phyloP scores from a whole-genome alignment of 78 protist species.

The Bodo saltans region DNA sequence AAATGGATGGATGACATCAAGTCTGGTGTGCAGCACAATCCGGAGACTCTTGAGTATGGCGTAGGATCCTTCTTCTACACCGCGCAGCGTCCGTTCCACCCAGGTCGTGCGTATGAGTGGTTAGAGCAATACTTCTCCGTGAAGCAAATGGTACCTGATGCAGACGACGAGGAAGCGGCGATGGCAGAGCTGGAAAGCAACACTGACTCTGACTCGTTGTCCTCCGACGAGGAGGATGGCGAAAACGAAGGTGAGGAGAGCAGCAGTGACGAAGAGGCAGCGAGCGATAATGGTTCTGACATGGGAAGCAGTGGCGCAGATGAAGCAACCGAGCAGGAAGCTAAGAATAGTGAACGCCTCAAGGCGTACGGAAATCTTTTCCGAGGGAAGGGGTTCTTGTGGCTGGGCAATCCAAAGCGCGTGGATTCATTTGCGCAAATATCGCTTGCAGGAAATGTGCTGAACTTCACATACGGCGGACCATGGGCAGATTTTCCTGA shows the following conservation, averaged over 20 bases:
- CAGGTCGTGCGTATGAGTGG: constrained; percentile 32
- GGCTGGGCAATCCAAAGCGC: not conserved
- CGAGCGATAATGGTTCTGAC: too few species aligned
- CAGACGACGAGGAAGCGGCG: not conserved
- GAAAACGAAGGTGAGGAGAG: too few species aligned
- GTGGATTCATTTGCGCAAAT: not conserved
- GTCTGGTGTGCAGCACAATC: not conserved
- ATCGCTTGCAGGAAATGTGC: not conserved
- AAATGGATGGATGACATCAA: constrained; percentile 65
- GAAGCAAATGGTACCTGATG: not conserved
- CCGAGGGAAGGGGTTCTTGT: not conserved
- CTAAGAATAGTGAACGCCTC: not conserved
- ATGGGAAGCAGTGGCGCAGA: too few species aligned
- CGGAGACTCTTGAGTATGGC: constrained; percentile 13
- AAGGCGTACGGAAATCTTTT: not conserved
- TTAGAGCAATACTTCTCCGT: not conserved
- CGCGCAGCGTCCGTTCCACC: constrained; percentile 79
- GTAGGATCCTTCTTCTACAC: constrained; percentile 50
- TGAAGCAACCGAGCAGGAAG: not conserved
- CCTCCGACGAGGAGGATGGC: too few species aligned
- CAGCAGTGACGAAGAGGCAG: too few species aligned
- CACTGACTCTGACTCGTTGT: too few species aligned
- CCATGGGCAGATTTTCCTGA: not conserved
- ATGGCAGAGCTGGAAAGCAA: too few species aligned
- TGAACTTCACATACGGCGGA: not conserved